These are phyloP conservation scores for Encephalitozoon intestinalis DNA, from an alignment of 371 early-diverging fungal genomes.

Conservation along the genomic window DNA sequence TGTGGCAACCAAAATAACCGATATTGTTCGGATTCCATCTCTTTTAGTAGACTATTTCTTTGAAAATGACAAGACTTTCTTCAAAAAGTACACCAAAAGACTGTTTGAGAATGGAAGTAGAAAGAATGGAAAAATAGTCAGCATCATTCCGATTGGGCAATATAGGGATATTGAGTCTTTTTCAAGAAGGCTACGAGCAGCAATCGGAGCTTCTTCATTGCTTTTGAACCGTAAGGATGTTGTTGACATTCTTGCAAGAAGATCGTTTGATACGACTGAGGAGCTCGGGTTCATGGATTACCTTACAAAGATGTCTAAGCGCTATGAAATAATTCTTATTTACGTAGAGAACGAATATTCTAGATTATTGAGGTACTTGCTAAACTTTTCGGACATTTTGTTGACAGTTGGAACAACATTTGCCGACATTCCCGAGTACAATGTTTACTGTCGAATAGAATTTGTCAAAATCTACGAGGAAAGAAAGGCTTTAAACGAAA, in stretches of 20 bases:
- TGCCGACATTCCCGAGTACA: not conserved
- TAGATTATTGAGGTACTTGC: not conserved
- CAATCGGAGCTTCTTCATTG: not conserved
- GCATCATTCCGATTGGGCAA: slow-evolving; percentile 9
- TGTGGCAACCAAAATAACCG: not conserved
- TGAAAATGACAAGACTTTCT: not conserved
- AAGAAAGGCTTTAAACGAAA: not conserved
- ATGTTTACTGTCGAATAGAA: not conserved
- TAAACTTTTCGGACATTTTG: slow-evolving; percentile 3
- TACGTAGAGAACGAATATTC: slow-evolving; percentile 41
- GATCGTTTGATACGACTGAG: slow-evolving; percentile 9
- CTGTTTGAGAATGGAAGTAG: not conserved
- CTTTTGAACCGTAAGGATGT: slow-evolving; percentile 14
- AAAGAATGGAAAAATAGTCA: slow-evolving; percentile 2
- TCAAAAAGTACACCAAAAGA: not conserved
- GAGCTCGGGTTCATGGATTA: slow-evolving; percentile 30
- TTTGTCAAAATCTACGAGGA: slow-evolving; percentile 22
- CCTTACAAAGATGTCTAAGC: slow-evolving; percentile 7
- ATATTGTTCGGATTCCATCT: slow-evolving; percentile 19
- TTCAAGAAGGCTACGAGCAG: not conserved
- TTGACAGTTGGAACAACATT: slow-evolving; percentile 12
- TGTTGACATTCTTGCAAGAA: not conserved
- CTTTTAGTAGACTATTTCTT: not conserved
- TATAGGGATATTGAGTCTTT: slow-evolving; percentile 4
- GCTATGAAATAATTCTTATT: slow-evolving; percentile 4